A percentile compares a stretch with the other conserved stretches of the same genome.
Evolutionary conservation across 495 filamentous ascomycete species (phyloP).

Genomic region (Astrothelium subdiscretum): DNA sequence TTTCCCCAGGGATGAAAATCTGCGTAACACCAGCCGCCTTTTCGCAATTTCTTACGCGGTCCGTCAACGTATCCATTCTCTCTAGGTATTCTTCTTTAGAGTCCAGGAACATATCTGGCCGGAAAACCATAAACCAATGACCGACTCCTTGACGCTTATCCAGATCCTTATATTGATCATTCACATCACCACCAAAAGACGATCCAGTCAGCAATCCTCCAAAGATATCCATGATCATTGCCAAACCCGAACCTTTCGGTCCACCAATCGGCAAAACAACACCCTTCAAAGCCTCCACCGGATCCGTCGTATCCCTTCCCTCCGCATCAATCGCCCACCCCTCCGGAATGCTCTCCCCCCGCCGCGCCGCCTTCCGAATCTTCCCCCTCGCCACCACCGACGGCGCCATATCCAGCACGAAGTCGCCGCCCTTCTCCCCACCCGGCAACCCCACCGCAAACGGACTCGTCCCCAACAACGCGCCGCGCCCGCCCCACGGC

Average conservation of each 20-base stretch:
- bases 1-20: constrained; percentile 2
- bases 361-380: constrained; percentile 21
- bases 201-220: constrained; percentile 22
- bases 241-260: constrained; percentile 28
- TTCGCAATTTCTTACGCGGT: constrained; percentile 1
- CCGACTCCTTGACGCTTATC: constrained; percentile 21
- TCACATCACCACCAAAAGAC: constrained; percentile 23
- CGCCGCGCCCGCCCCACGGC: constrained; percentile 20
- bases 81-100: constrained; percentile 13
- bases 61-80: constrained; percentile 3
- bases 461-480: constrained; percentile 20
- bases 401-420: constrained; percentile 8
- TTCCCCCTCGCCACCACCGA: constrained; percentile 17
- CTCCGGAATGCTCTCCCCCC: constrained; percentile 23
- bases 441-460: constrained; percentile 19
- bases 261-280: constrained; percentile 27
- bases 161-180: constrained; percentile 19
- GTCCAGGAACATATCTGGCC: constrained; percentile 23
- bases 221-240: constrained; percentile 29
- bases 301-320: constrained; percentile 21
- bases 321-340: constrained; percentile 25
- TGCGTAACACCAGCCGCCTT: constrained; percentile 2
- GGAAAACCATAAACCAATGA: constrained; percentile 25
- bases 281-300: constrained; percentile 17
- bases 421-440: constrained; percentile 2